phyloP scores from a whole-genome alignment of 768 basidiomycete species.

The Russula brevipes region DNA sequence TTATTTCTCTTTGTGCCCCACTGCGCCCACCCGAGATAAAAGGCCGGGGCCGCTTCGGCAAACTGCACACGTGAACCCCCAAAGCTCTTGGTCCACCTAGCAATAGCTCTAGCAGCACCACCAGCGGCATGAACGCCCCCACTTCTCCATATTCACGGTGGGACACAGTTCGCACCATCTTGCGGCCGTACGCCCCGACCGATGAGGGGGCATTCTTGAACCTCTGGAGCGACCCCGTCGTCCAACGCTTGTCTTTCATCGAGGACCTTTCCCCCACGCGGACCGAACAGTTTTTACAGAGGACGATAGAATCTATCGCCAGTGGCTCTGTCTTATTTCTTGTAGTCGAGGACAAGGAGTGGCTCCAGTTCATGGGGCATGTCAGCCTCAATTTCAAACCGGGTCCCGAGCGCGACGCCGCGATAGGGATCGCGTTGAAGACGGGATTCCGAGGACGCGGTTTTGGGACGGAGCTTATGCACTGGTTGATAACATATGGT shows the following conservation, averaged over 20 bases:
- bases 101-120: neutral
- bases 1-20: too few species aligned
- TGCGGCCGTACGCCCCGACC: conserved; percentile 12
- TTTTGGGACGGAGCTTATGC: conserved; percentile 39
- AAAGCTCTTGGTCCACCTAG: neutral
- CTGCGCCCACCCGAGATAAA: neutral
- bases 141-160: neutral
- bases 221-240: conserved; percentile 20
- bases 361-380: conserved; percentile 34
- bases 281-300: conserved; percentile 14
- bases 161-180: conserved; percentile 19
- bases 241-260: conserved; percentile 17
- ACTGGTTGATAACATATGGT: conserved; percentile 39
- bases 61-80: neutral
- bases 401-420: conserved; percentile 32
- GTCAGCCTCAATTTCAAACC: conserved; percentile 29
- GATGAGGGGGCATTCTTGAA: conserved; percentile 10
- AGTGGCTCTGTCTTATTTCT: conserved; percentile 25
- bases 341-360: conserved; percentile 31
- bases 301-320: conserved; percentile 9
- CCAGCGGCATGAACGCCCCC: neutral
- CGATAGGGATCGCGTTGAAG: conserved; percentile 32
- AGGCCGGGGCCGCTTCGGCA: neutral
- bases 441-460: conserved; percentile 37
- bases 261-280: conserved; percentile 11